Evolutionary conservation across 2,329 filamentous ascomycete species (phyloP), one percentile per base, ranked within the genome.

Genomic region (Calonectria henricotiae): DNA sequence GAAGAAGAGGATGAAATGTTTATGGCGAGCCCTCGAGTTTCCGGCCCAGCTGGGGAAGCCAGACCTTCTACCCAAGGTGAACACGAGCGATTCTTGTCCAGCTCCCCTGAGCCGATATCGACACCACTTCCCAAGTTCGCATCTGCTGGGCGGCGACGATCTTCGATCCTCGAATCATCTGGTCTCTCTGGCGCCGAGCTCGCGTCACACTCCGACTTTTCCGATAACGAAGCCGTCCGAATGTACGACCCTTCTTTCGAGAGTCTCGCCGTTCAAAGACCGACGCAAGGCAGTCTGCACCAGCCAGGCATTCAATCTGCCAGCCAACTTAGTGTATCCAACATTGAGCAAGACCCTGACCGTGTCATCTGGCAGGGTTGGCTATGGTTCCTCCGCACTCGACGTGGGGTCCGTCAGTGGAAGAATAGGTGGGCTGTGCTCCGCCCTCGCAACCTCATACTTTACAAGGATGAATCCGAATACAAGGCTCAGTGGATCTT

Each of bases 331-430:
- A 92, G 91, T 76, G 89, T 86, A 63, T 81, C 73, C 27, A 76
- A 74, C 69, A 75, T 86, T 46, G 87, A 92, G 65, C 85, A 88
- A 66, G 94, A 96, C 73, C 91, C 92, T 0, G 95, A 98, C 80
- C 92, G 95, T 30, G 92, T 98, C n/a, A 89, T 98, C 51, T 98
- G 94, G 89, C 95, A 98, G 80, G 95, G 96, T 62, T 95, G 94
- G 87, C 89, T 98, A 37, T 93, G 94, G 81, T 91, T 94, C 71
- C 89, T 98, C 67, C 94, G 94, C 77, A 93, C 92, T 71, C 95
- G 94, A 78, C 88, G 92, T 25, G 94, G 95, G 9, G 87, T 99
- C 65, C 91, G 93, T 55, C 93, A 97, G 78, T 99, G 96, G 96
- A 98, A 98, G 86, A 92, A 94, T 76, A 88, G 95, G 69, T 98